A percentile compares a stretch with the other conserved stretches of the same genome.
Conservation (phyloP, 208 protist species). For the Trypanosoma melophagium region DNA sequence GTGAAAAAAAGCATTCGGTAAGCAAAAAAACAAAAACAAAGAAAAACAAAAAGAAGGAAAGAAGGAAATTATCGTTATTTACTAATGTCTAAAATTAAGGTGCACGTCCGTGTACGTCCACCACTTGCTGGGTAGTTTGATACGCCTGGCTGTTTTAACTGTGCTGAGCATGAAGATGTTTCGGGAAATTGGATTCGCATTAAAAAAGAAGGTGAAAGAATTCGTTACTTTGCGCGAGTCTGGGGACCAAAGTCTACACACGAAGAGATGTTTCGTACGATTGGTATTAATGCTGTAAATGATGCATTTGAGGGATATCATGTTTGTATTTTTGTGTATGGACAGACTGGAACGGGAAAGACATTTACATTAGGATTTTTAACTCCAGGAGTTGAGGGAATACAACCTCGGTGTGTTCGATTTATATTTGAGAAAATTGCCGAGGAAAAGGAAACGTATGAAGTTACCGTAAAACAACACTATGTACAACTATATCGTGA, state of each 20-base stretch:
- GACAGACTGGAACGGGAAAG: slow-evolving; percentile 94
- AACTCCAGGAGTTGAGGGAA: slow-evolving; percentile 28
- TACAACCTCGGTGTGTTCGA: slow-evolving; percentile 19
- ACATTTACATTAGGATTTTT: slow-evolving; percentile 93
- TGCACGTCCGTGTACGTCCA: slow-evolving; percentile 80
- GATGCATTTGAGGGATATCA: slow-evolving; percentile 86
- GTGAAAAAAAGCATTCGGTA: not conserved
- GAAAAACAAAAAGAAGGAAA: slow-evolving; percentile 1
- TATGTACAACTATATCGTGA: slow-evolving; percentile 67
- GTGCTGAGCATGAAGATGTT: slow-evolving; percentile 61
- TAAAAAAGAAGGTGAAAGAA: slow-evolving; percentile 64
- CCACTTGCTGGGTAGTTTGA: slow-evolving; percentile 69
- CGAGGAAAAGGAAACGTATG: slow-evolving; percentile 64
- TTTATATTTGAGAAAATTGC: slow-evolving; percentile 25
- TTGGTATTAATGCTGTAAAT: slow-evolving; percentile 77
- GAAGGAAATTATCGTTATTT: not conserved
- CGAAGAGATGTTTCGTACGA: slow-evolving; percentile 73
- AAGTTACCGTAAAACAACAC: slow-evolving; percentile 57
- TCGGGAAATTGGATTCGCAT: slow-evolving; percentile 82
- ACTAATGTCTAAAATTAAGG: slow-evolving; percentile 48
- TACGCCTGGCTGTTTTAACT: slow-evolving; percentile 46
- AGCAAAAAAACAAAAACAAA: too few species aligned
- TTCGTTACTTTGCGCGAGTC: slow-evolving; percentile 61
- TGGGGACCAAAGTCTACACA: slow-evolving; percentile 63
- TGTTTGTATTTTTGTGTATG: slow-evolving; percentile 91